These are phyloP conservation scores for Pythium coloratum DNA, from an alignment of 352 stramenopile species.

Conservation along the genomic window DNA sequence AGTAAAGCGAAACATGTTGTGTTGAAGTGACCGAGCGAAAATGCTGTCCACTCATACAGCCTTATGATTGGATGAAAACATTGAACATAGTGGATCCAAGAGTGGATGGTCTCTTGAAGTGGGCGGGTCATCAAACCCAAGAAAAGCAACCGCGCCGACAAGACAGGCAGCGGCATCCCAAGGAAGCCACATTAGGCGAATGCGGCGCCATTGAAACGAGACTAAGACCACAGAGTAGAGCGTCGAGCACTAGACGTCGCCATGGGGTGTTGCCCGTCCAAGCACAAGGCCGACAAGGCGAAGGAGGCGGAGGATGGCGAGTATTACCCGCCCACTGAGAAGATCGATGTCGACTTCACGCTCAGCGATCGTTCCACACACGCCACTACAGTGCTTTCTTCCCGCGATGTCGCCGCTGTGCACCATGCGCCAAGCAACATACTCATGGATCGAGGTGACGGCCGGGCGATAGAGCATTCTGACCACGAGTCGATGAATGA, in stretches of 20 bases:
- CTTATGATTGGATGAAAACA: conserved; percentile 11
- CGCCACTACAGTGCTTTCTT: background rate
- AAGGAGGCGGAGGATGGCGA: conserved; percentile 6
- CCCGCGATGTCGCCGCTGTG: background rate
- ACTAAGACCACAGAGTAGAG: background rate
- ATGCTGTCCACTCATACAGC: conserved; percentile 1
- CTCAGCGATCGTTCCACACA: conserved; percentile 19
- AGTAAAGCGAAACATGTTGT: conserved; percentile 3
- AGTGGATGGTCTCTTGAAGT: conserved; percentile 20
- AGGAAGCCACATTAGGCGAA: conserved; percentile 12
- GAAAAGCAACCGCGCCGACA: conserved; percentile 8
- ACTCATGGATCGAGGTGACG: conserved; percentile 42
- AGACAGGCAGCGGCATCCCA: conserved; percentile 3
- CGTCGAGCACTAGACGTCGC: background rate
- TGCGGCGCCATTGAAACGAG: background rate
- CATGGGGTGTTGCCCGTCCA: conserved; percentile 74
- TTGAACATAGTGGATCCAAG: conserved; percentile 25
- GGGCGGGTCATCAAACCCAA: background rate
- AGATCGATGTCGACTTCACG: conserved; percentile 18
- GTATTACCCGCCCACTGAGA: conserved; percentile 19
- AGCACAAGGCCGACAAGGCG: conserved; percentile 24
- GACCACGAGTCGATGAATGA: conserved; percentile 31
- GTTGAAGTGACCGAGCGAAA: too few relatives aligned
- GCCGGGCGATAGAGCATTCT: conserved; percentile 28
- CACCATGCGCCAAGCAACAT: conserved; percentile 26